Conservation (phyloP, 768 basidiomycete species). For the Collybia sordida region DNA sequence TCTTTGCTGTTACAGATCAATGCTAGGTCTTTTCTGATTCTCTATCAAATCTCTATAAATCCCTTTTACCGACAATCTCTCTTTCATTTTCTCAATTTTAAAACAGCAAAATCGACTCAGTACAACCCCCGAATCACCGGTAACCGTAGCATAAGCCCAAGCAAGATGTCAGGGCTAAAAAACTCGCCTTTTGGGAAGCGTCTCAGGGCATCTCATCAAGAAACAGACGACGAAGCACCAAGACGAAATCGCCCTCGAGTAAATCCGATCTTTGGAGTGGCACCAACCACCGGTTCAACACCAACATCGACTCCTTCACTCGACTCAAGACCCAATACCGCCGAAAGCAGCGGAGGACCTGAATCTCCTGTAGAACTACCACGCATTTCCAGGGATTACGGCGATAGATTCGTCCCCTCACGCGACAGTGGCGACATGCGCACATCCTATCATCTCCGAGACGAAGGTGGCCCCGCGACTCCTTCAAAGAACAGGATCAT, state of each 20-base stretch:
- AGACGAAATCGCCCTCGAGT: conserved; percentile 51
- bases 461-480: conserved; percentile 56
- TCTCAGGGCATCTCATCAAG: conserved; percentile 69
- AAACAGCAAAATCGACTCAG: neutral
- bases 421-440: conserved; percentile 63
- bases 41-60: neutral
- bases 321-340: conserved; percentile 52
- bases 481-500: conserved; percentile 64
- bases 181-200: conserved; percentile 86
- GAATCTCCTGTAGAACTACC: conserved; percentile 36
- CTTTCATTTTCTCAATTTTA: conserved; percentile 3
- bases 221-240: conserved; percentile 54
- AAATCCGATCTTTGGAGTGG: conserved; percentile 53
- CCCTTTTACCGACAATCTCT: neutral
- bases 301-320: conserved; percentile 54
- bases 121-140: neutral
- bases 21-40: conserved; percentile 3
- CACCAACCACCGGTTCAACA: conserved; percentile 1
- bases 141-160: neutral
- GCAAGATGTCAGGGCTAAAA: conserved; percentile 69
- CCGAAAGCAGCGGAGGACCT: conserved; percentile 52
- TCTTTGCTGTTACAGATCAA: conserved; percentile 3
- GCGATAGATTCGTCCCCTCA: conserved; percentile 69
- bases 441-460: conserved; percentile 66
- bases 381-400: conserved; percentile 43